These are phyloP conservation scores for Coniferiporia sulphurascens DNA, from an alignment of 1,284 basidiomycete species.

Conservation along the genomic window DNA sequence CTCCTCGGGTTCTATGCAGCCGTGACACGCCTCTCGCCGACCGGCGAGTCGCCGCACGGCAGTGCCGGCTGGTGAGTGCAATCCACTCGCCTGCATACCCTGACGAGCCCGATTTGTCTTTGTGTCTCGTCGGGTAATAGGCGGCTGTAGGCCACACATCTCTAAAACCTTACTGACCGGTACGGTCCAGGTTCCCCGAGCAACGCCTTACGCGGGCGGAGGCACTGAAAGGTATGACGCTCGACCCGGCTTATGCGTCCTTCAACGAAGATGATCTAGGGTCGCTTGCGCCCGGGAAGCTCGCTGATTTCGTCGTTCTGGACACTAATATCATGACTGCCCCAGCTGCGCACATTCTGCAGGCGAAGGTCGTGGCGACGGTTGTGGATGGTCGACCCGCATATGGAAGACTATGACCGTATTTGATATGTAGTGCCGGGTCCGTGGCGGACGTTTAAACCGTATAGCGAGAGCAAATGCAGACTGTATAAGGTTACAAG, in stretches of 20 bases:
- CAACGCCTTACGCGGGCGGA: slow-evolving; percentile 73
- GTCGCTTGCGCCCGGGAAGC: slow-evolving; percentile 67
- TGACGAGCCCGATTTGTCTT: neutral
- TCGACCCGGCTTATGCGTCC: slow-evolving; percentile 82
- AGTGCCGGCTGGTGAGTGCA: slow-evolving; percentile 64
- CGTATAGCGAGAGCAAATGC: neutral
- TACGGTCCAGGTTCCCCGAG: slow-evolving; percentile 53
- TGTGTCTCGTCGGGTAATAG: neutral
- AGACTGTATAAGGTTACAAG: slow-evolving; percentile 1
- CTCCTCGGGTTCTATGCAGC: slow-evolving; percentile 85
- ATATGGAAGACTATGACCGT: slow-evolving; percentile 40
- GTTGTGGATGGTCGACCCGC: slow-evolving; percentile 71
- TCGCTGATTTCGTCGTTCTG: slow-evolving; percentile 82
- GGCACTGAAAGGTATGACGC: slow-evolving; percentile 81
- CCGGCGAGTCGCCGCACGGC: slow-evolving; percentile 81
- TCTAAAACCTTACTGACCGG: neutral
- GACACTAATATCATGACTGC: slow-evolving; percentile 76
- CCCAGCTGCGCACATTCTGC: slow-evolving; percentile 50
- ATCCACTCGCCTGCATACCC: neutral
- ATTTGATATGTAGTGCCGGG: too few relatives aligned
- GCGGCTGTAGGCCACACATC: neutral
- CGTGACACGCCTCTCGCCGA: slow-evolving; percentile 62
- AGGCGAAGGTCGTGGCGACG: slow-evolving; percentile 52
- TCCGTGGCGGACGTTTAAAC: too few relatives aligned
- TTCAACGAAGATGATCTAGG: slow-evolving; percentile 72